Base-by-base conservation (phyloP, 257 asterid species). In the Thymus quinquecostatus region DNA sequence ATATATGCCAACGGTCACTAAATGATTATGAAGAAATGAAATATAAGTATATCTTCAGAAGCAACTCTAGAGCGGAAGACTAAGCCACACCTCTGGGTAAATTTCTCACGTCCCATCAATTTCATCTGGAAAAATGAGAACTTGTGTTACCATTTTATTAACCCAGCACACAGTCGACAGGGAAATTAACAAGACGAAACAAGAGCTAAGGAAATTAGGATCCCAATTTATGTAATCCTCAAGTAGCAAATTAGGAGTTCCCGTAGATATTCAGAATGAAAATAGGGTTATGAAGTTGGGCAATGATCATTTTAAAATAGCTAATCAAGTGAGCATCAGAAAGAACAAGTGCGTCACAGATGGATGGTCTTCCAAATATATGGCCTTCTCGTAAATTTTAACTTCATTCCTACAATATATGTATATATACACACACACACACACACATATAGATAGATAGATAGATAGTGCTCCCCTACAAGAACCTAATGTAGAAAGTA, bases 111-210 rank as follows among this genome's bases (percentile, higher is more conserved):
- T 90, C 68, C 97, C 98, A 75, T 92, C 97, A 81, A 59, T 78
- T 82, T 86, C 90, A 92, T 92, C 97, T 90, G 97, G 95, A 76
- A 83, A 85, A 92, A 90, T 86, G 95, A 90, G 81, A 87, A 85
- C 83, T 84, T 28, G 64, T 45, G 87, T 90, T 85, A 92, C 91
- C 78, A 86, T 75, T 71, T 73, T 63, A 68, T 82, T 76, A 84
- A 81, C 72, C 79, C 76, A 82, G 75, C 69, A 72, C 77, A 77
- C 66, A 71, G 57, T 66, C 64, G 56, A 75, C 65, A 63, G 58
- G 68, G 66, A 75, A 70, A 76, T 49, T 28, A 71, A 50, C 55
- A 43, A 51, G 74, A 70, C 76, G 51, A 77, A 79, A 64, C 54
- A 73, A 70, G 78, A 60, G 59, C 75, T 51, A 30, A 66, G 13